Conservation (phyloP, 495 filamentous ascomycete species). For the Lasiosphaeris hirsuta region DNA sequence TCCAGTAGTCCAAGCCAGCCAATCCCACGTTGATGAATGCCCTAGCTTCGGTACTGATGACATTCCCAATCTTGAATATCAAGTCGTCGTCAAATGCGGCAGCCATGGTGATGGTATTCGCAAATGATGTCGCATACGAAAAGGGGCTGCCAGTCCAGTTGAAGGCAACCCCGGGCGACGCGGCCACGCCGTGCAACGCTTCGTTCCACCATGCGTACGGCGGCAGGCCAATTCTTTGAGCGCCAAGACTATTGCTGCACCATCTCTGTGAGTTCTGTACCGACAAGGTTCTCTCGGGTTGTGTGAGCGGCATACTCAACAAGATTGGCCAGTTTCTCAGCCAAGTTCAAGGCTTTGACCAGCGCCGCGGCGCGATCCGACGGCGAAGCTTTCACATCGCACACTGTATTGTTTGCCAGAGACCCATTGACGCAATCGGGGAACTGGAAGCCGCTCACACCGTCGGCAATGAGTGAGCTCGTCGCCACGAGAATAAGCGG, state of each 20-base stretch:
- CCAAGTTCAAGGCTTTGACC: slow-evolving; percentile 34
- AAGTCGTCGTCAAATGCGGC: slow-evolving; percentile 49
- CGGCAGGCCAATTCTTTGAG: slow-evolving; percentile 37
- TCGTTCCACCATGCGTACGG: slow-evolving; percentile 53
- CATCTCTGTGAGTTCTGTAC: background rate
- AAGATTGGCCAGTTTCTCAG: slow-evolving; percentile 39
- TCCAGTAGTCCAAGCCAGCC: slow-evolving; percentile 51
- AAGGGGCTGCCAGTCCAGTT: slow-evolving; percentile 25
- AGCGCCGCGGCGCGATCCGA: slow-evolving; percentile 42
- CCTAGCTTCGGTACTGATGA: slow-evolving; percentile 60
- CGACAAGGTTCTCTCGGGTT: too few relatives aligned
- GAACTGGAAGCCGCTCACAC: slow-evolving; percentile 15
- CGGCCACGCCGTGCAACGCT: slow-evolving; percentile 45
- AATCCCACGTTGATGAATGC: slow-evolving; percentile 62
- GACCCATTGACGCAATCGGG: slow-evolving; percentile 37
- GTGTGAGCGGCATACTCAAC: slow-evolving; percentile 22
- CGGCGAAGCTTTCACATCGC: slow-evolving; percentile 43
- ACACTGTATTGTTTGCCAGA: slow-evolving; percentile 43
- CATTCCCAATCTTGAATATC: slow-evolving; percentile 33
- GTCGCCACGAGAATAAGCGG: background rate
- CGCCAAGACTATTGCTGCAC: slow-evolving; percentile 34
- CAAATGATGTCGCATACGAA: slow-evolving; percentile 44
- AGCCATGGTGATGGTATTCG: slow-evolving; percentile 40
- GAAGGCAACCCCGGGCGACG: slow-evolving; percentile 34
- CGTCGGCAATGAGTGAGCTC: background rate